Evolutionary conservation across 345 rosid species (phyloP).

Genomic region (Arabis hirsuta): DNA sequence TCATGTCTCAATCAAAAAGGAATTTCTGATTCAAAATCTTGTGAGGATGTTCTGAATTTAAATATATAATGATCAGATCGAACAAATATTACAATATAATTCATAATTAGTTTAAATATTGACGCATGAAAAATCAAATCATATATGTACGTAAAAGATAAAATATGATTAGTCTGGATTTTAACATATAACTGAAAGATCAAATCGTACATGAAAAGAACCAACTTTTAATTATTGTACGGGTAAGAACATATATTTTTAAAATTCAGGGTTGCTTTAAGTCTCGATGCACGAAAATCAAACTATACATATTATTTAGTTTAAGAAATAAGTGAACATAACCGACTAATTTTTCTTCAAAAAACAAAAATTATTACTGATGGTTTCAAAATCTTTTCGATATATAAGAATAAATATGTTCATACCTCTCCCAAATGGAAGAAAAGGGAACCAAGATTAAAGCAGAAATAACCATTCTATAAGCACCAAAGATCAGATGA

Average conservation of each 20-base stretch:
- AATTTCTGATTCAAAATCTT: neutral
- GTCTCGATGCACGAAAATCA: neutral
- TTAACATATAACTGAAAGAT: too few relatives aligned
- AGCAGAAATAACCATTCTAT: slow-evolving; percentile 59
- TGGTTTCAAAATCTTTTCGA: neutral
- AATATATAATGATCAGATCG: neutral
- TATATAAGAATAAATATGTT: neutral
- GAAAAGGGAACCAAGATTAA: slow-evolving; percentile 57
- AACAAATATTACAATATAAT: too few relatives aligned
- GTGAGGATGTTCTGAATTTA: neutral
- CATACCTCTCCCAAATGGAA: slow-evolving; percentile 59
- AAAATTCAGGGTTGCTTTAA: neutral
- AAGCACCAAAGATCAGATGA: slow-evolving; percentile 59
- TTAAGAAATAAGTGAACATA: neutral
- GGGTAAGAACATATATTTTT: too few relatives aligned
- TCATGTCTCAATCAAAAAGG: neutral
- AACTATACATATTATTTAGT: too few relatives aligned
- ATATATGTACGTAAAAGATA: too few relatives aligned
- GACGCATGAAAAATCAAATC: too few relatives aligned
- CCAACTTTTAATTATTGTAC: neutral
- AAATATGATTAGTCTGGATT: too few relatives aligned
- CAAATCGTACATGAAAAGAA: too few relatives aligned
- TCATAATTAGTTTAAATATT: too few relatives aligned
- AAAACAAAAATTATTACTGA: neutral
- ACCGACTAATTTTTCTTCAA: neutral